phyloP scores from a whole-genome alignment of 140 eudicot species.

The Erigeron philadelphicus region DNA sequence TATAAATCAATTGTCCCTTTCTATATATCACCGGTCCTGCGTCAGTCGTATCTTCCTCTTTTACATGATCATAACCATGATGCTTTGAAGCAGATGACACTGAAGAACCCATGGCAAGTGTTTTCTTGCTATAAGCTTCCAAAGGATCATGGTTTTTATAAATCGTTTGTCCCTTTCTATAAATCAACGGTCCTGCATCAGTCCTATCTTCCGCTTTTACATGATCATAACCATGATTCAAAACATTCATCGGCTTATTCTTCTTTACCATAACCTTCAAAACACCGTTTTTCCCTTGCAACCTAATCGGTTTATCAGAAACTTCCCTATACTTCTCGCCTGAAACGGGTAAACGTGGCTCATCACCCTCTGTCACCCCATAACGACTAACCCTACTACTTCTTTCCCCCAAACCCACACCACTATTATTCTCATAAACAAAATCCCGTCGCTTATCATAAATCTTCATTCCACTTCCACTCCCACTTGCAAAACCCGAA shows the following conservation, averaged over 20 bases:
- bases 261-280: constrained; percentile 91
- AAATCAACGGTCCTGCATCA: constrained; percentile 32
- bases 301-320: constrained; percentile 60
- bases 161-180: constrained; percentile 37
- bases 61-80: constrained; percentile 29
- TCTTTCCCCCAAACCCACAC: constrained; percentile 24
- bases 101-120: constrained; percentile 29
- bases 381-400: constrained; percentile 24
- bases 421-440: constrained; percentile 35
- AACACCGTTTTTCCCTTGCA: constrained; percentile 95
- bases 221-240: constrained; percentile 26
- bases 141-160: constrained; percentile 28
- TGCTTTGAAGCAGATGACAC: constrained; percentile 11
- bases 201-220: constrained; percentile 30
- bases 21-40: constrained; percentile 28
- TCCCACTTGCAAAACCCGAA: constrained; percentile 34
- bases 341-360: constrained; percentile 39
- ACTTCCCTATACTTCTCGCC: constrained; percentile 40
- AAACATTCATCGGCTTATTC: constrained; percentile 38
- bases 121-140: constrained; percentile 38
- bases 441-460: constrained; percentile 41
- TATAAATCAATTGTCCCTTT: constrained; percentile 39
- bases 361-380: constrained; percentile 42
- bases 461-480: constrained; percentile 37
- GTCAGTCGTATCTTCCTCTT: constrained; percentile 31